Conservation (phyloP, 257 asterid genomes). For the Thymus quinquecostatus region DNA sequence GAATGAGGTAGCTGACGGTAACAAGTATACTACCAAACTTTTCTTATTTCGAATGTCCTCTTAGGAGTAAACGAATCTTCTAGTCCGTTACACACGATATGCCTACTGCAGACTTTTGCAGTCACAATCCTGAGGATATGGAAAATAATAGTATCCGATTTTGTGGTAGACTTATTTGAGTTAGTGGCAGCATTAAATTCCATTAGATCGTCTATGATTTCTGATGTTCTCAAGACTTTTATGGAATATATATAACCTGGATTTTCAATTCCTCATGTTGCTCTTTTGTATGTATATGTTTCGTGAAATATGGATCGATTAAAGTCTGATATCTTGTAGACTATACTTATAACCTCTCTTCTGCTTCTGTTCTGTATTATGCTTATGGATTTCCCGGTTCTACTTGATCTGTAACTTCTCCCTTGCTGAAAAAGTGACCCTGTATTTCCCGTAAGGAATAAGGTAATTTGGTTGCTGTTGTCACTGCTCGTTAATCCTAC, state of each 20-base stretch:
- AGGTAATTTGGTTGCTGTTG: slow-evolving; percentile 8
- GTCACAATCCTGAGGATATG: background rate
- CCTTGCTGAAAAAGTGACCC: background rate
- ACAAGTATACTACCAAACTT: background rate
- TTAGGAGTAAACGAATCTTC: background rate
- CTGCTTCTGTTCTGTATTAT: background rate
- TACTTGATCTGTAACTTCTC: background rate
- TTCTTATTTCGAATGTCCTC: background rate
- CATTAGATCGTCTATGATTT: background rate
- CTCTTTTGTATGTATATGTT: no score
- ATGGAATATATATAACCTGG: no score
- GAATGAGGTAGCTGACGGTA: background rate
- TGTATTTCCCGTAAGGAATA: background rate
- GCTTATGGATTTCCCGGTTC: background rate
- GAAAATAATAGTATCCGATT: background rate
- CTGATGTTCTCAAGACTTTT: background rate
- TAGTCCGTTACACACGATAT: background rate
- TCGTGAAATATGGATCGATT: no score
- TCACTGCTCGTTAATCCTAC: background rate
- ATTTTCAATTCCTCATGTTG: no score
- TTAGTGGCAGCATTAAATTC: background rate
- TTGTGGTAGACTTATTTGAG: background rate
- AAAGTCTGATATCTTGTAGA: background rate
- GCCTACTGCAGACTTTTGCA: background rate
- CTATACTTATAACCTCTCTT: background rate